Evolutionary conservation across 768 basidiomycete genomes (phyloP).

Genomic region (Leucogyrophana mollusca): DNA sequence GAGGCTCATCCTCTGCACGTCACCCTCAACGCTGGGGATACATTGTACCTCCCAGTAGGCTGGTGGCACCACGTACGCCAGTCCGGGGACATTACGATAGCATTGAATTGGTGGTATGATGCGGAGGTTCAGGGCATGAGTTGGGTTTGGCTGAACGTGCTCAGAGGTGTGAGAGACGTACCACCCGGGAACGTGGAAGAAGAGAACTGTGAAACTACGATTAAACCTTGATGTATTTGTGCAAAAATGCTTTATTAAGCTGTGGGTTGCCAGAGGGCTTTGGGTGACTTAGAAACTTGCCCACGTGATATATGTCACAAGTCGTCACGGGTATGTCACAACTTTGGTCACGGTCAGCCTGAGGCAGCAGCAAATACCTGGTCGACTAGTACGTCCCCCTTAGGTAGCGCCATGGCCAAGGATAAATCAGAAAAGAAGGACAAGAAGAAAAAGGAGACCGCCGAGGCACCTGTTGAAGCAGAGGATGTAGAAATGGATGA

Average conservation of each 20-base stretch:
- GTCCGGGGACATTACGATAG: conserved; percentile 57
- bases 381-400: too few species aligned
- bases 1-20: conserved; percentile 67
- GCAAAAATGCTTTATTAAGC: too few species aligned
- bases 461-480: conserved; percentile 24
- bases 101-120: conserved; percentile 91
- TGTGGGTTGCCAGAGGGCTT: too few species aligned
- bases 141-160: conserved; percentile 67
- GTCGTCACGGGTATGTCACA: too few species aligned
- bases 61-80: conserved; percentile 96
- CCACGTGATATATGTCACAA: too few species aligned
- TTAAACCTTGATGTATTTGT: too few species aligned
- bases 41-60: conserved; percentile 85
- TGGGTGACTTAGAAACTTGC: too few species aligned
- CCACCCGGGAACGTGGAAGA: conserved; percentile 36
- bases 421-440: conserved; percentile 78
- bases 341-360: too few species aligned
- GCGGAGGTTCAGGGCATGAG: conserved; percentile 68
- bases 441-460: conserved; percentile 58
- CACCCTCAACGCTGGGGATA: conserved; percentile 68
- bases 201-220: too few species aligned
- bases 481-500: conserved; percentile 52
- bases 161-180: conserved; percentile 45
- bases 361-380: too few species aligned
- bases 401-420: conserved; percentile 54